These are phyloP conservation scores for Glonium stellatum DNA, from an alignment of 495 filamentous ascomycete genomes.

Conservation along the genomic window DNA sequence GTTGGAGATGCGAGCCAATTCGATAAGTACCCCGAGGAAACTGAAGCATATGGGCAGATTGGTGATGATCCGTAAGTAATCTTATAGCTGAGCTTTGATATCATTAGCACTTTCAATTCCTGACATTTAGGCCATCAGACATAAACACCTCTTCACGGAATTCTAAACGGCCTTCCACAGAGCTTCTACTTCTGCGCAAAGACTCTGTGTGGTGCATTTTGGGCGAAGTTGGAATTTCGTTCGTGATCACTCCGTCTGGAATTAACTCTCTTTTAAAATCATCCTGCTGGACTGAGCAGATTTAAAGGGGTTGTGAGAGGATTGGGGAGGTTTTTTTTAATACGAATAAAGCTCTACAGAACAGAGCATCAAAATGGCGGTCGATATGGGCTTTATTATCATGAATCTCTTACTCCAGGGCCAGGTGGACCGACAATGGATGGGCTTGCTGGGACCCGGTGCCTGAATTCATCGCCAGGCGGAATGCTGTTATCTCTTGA, in stretches of 20 bases:
- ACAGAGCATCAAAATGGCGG: not conserved
- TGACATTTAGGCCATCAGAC: conserved; percentile 13
- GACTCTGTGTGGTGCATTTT: not conserved
- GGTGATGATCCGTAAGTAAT: conserved; percentile 75
- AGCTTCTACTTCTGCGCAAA: not conserved
- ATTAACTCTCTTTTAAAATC: no score
- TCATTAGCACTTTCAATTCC: not conserved
- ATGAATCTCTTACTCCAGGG: not conserved
- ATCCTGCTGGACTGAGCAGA: no score
- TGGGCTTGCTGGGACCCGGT: not conserved
- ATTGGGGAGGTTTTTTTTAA: not conserved
- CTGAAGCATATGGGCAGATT: conserved; percentile 73
- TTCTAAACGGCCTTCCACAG: conserved; percentile 4
- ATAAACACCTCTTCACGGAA: conserved; percentile 25
- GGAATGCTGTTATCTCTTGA: not conserved
- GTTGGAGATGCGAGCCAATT: conserved; percentile 95
- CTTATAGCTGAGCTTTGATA: not conserved
- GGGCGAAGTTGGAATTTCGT: not conserved
- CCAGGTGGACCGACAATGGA: not conserved
- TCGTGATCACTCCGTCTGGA: not conserved
- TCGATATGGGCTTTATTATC: not conserved
- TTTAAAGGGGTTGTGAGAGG: not conserved
- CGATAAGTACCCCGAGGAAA: conserved; percentile 95
- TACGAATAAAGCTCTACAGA: not conserved
- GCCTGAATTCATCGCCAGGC: not conserved